Evolutionary conservation across 371 early-diverging fungal genomes (phyloP), one percentile per base, ranked within the genome.

Genomic region (Mortierella sp.): DNA sequence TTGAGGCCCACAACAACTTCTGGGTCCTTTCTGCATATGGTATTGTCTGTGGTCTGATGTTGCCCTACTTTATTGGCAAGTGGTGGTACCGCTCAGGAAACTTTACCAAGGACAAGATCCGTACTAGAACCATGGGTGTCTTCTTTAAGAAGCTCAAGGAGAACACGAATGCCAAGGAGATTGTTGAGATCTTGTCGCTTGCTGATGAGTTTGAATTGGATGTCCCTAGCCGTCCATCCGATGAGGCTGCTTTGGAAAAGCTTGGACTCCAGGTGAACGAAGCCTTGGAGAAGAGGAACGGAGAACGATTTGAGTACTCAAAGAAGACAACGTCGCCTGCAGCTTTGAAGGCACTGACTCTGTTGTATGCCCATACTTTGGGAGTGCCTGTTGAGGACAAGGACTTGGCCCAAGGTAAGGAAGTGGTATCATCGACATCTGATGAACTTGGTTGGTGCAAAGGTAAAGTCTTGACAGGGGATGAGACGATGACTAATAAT

Each of bases 11-110:
- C 72, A 95, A 95, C 84, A 92, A 91, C 75, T 75, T 60, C 45
- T 82, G 82, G 75, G 85, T 97, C 7, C 85, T 98, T 74, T 79
- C 88, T 25, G 85, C 96, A 21, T 98, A 98, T 80, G 93, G 90
- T 43, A 77, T 92, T 72, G 77, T 94, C 29, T 96, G 98, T 84
- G 98, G 97, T 75, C 79, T 97, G 61, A 86, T 92, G 21, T 82
- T 98, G 69, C 99, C 99, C 46, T 89, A 89, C 66, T 91, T 87
- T 72, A 89, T 97, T 82, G 96, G 88, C 58, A 86, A 85, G 63
- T 98, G 98, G 99, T 99, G 99, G 99, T 93, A 93, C 85, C 90
- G 87, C 60, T 93, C 96, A 21, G 92, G 93, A 80, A 84, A 91
- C 72, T 90, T 90, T 69, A 96, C 96, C 68, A 95, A 95, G 79